Evolutionary conservation across 345 rosid genomes (phyloP).

Genomic region (Kernera saxatilis): DNA sequence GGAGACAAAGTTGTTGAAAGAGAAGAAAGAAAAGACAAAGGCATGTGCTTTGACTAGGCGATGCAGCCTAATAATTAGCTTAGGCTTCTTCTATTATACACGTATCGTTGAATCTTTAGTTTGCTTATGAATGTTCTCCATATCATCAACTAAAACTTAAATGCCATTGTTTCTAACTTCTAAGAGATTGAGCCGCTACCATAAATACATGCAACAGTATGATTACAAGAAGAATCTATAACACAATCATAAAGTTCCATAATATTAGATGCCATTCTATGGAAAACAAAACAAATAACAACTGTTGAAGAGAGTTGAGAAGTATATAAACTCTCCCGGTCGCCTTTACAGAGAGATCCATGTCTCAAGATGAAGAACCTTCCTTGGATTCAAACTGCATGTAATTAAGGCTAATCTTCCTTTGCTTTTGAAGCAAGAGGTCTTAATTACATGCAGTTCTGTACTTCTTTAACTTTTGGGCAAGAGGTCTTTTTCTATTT

Average conservation of each 20-base stretch:
- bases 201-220: no score
- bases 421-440: neutral
- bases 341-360: no score
- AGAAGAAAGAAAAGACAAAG: slow-evolving; percentile 2
- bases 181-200: no score
- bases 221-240: no score
- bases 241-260: no score
- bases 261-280: no score
- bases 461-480: neutral
- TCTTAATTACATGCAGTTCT: neutral
- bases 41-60: neutral
- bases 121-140: neutral
- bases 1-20: neutral
- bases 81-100: slow-evolving; percentile 1
- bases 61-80: slow-evolving; percentile 12
- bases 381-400: neutral
- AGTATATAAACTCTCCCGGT: no score
- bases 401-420: neutral
- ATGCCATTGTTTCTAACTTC: neutral
- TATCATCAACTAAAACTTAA: neutral
- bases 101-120: neutral
- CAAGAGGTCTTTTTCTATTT: neutral
- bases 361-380: neutral
- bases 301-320: no score
- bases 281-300: no score